Evolutionary conservation across 164 flowering plant species (phyloP).

Genomic region (Sedum album): DNA sequence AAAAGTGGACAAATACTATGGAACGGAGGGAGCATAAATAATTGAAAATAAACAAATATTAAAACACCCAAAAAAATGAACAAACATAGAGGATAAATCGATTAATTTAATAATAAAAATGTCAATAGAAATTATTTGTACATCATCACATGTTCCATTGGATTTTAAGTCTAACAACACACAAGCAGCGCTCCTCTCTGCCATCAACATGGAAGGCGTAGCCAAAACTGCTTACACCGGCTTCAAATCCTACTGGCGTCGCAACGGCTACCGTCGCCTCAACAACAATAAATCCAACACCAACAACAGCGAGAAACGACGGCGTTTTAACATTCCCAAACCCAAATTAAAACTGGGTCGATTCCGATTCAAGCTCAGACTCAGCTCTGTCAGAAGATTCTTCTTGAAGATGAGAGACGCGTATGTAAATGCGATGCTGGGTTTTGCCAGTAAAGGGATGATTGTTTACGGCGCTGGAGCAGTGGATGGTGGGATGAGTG

Average conservation of each 20-base stretch:
- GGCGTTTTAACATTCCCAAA: background rate
- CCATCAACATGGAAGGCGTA: background rate
- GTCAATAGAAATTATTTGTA: no score
- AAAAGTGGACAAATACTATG: no score
- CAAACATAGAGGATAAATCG: no score
- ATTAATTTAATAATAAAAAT: no score
- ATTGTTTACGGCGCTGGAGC: background rate
- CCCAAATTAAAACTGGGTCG: background rate
- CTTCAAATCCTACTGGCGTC: background rate
- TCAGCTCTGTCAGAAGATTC: background rate
- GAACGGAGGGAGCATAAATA: no score
- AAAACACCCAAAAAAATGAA: no score
- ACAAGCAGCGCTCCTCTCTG: no score
- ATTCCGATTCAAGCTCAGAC: background rate
- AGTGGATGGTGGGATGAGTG: background rate
- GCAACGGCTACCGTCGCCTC: constrained; percentile 2
- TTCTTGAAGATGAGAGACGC: background rate
- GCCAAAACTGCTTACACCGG: background rate
- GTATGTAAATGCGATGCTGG: background rate
- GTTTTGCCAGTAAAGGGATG: background rate
- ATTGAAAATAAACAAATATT: no score
- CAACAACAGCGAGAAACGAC: background rate
- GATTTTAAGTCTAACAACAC: background rate
- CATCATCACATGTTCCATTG: background rate
- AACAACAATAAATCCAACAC: background rate